These are phyloP conservation scores for Lachancea sp. DNA, from an alignment of 805 yeast genomes.

Conservation along the genomic window DNA sequence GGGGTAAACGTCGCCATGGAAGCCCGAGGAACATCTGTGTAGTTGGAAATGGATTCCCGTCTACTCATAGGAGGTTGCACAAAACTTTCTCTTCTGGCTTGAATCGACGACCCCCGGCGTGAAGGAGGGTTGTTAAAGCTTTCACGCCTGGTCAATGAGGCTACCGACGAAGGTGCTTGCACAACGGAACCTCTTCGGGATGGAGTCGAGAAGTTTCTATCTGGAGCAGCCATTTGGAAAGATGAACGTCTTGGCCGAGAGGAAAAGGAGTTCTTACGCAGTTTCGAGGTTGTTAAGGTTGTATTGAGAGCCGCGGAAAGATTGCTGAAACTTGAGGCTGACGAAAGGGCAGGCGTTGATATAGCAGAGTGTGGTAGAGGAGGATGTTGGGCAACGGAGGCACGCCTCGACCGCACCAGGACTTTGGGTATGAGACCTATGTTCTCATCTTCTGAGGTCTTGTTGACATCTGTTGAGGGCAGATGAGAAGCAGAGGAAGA, in stretches of 20 bases:
- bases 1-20: conserved; percentile 1
- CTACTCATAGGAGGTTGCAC: neutral
- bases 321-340: conserved; percentile 4
- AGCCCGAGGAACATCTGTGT: conserved; percentile 6
- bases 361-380: conserved; percentile 1
- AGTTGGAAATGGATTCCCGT: conserved; percentile 6
- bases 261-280: conserved; percentile 30
- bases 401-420: conserved; percentile 28
- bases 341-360: neutral
- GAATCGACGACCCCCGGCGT: conserved; percentile 10
- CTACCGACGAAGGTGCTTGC: conserved; percentile 21
- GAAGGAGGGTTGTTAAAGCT: conserved; percentile 10
- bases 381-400: conserved; percentile 10
- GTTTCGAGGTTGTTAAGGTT: conserved; percentile 22
- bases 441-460: conserved; percentile 23
- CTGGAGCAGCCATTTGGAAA: conserved; percentile 20
- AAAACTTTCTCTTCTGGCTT: conserved; percentile 9
- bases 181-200: conserved; percentile 28
- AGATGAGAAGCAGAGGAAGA: conserved; percentile 3
- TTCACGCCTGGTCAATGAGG: conserved; percentile 12
- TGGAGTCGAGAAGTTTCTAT: conserved; percentile 12
- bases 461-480: conserved; percentile 1
- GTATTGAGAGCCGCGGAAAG: conserved; percentile 20
- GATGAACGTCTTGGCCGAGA: conserved; percentile 30
- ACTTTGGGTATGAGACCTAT: conserved; percentile 33